phyloP scores from a whole-genome alignment of 805 yeast genomes.

The Nematodospora valgi region DNA sequence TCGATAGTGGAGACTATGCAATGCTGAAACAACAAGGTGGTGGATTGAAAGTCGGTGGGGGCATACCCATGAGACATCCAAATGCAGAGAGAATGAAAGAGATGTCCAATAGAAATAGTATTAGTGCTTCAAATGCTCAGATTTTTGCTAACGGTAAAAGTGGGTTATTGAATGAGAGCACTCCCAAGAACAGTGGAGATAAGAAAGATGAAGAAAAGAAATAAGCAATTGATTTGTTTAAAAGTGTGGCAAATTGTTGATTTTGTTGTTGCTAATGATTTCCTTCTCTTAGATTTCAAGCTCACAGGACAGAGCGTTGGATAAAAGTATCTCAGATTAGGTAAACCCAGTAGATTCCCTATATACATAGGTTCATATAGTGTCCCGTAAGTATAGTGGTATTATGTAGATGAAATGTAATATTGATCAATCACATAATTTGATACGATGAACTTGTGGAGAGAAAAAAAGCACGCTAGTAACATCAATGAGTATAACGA shows the following conservation, averaged over 20 bases:
- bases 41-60: slow-evolving; percentile 15
- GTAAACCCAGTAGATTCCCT: no score
- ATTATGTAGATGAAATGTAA: no score
- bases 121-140: slow-evolving; percentile 47
- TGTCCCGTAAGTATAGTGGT: no score
- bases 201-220: slow-evolving; percentile 5
- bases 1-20: slow-evolving; percentile 94
- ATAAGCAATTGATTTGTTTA: not conserved
- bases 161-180: slow-evolving; percentile 52
- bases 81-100: slow-evolving; percentile 58
- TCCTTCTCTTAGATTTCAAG: no score
- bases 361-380: no score
- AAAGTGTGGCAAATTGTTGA: no score
- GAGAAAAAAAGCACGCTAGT: no score
- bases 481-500: slow-evolving; percentile 6
- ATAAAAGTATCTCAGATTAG: no score
- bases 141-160: slow-evolving; percentile 48
- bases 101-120: slow-evolving; percentile 54
- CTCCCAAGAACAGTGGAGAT: slow-evolving; percentile 24
- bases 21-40: slow-evolving; percentile 51
- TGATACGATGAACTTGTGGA: no score
- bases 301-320: no score
- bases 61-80: slow-evolving; percentile 45
- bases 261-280: no score
- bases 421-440: no score